Percentiles rank a stretch among this genome's conserved stretches.
Conservation (phyloP, 2,329 filamentous ascomycete species). For the Xenosphaeropsis pyriputrescens region DNA sequence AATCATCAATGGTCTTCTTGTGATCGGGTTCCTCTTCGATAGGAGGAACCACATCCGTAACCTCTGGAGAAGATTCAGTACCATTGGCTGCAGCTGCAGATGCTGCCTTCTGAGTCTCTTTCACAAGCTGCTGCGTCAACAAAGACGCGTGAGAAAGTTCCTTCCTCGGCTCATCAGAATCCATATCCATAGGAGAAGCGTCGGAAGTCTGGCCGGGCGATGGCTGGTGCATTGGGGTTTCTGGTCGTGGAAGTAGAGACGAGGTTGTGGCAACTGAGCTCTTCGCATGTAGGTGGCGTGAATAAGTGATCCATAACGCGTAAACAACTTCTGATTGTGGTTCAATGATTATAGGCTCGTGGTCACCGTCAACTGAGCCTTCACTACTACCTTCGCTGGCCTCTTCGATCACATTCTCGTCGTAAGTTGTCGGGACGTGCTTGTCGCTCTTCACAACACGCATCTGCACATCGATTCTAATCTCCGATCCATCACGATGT, state of each 20-base stretch:
- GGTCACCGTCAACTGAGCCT: conserved; percentile 24
- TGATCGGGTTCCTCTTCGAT: conserved; percentile 22
- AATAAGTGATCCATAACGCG: conserved; percentile 95
- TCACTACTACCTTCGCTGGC: conserved; percentile 38
- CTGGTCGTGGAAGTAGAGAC: conserved; percentile 44
- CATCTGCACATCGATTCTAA: conserved; percentile 94
- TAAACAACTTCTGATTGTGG: conserved; percentile 68
- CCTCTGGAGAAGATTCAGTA: conserved; percentile 16
- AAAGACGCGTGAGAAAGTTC: conserved; percentile 26
- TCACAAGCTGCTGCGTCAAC: conserved; percentile 40
- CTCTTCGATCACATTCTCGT: conserved; percentile 51
- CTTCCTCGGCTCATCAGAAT: conserved; percentile 30
- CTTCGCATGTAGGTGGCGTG: conserved; percentile 72
- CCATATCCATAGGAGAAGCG: conserved; percentile 39
- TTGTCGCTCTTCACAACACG: conserved; percentile 85
- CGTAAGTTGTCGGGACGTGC: conserved; percentile 34
- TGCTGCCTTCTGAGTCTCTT: conserved; percentile 38
- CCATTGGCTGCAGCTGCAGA: conserved; percentile 32
- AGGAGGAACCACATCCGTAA: conserved; percentile 17
- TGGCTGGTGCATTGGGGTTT: conserved; percentile 64
- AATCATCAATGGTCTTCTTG: conserved; percentile 84
- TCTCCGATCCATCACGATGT: conserved; percentile 80
- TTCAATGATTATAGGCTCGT: conserved; percentile 26
- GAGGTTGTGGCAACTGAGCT: conserved; percentile 49
- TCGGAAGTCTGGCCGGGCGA: conserved; percentile 58